Evolutionary conservation across 495 filamentous ascomycete genomes (phyloP).

Genomic region (Penicillium atrosanguineum): DNA sequence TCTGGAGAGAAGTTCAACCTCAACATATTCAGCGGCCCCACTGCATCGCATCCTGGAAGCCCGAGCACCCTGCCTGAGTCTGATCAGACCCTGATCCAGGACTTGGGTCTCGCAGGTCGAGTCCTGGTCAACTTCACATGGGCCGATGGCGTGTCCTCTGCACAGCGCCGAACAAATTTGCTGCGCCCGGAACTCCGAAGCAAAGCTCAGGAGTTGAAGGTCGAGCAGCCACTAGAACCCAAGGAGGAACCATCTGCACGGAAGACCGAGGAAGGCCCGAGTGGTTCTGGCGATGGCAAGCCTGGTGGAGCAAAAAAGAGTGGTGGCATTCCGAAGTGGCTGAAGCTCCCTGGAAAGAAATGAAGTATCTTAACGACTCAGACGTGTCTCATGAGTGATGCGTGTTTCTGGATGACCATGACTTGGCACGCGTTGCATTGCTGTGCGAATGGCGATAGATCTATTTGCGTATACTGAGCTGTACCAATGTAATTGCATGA

Average conservation of each 20-base stretch:
- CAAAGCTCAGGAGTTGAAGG: slow-evolving; percentile 64
- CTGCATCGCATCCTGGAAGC: slow-evolving; percentile 21
- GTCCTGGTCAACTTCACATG: slow-evolving; percentile 78
- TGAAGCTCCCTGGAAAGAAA: slow-evolving; percentile 64
- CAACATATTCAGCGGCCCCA: slow-evolving; percentile 30
- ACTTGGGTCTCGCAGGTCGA: slow-evolving; percentile 64
- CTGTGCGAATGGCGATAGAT: background rate
- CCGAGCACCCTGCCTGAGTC: slow-evolving; percentile 43
- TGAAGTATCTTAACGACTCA: slow-evolving; percentile 15
- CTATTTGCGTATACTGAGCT: background rate
- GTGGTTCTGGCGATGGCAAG: slow-evolving; percentile 40
- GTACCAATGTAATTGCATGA: background rate
- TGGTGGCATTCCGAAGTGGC: slow-evolving; percentile 62
- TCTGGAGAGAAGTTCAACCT: slow-evolving; percentile 49
- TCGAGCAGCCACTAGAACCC: slow-evolving; percentile 44
- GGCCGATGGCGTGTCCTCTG: slow-evolving; percentile 57
- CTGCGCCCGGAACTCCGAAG: slow-evolving; percentile 66
- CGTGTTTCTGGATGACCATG: slow-evolving; percentile 3
- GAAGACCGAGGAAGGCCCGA: slow-evolving; percentile 26
- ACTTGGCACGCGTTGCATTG: background rate
- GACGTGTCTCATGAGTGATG: slow-evolving; percentile 9
- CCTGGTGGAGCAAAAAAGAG: slow-evolving; percentile 37
- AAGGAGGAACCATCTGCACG: slow-evolving; percentile 43
- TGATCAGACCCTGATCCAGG: slow-evolving; percentile 57
- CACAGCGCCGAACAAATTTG: slow-evolving; percentile 37